Base-by-base conservation (phyloP, 73 alveolate species). In the Effrenium voratum region DNA sequence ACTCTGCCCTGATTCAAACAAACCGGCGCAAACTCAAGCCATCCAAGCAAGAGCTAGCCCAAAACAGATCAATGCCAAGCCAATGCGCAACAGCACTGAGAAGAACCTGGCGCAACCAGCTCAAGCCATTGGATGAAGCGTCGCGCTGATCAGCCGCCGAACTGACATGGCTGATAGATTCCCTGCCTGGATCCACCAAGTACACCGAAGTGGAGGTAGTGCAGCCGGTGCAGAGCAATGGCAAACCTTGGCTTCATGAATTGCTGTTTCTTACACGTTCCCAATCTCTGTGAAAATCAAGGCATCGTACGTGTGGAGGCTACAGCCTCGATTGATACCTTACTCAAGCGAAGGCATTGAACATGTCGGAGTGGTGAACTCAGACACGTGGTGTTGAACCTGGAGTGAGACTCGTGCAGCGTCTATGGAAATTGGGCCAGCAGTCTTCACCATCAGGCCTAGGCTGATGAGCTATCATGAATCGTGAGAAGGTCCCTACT, bases 211-310 rank as follows among this genome's bases (percentile, higher is more conserved):
- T 75, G 38, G 85, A 8, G 57, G 12, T 34, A 36, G 85, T 75
- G 26, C 85, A 75, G 15, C 85, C 85, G 85, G 38, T 75, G 85
- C 85, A 75, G 43, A 75, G 38, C 2, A 75, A 41, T 57, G 85
- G 85, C 85, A 75, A 50, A 75, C 85, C 85, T 75, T 38, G 85
- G 85, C n/a, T n/a, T n/a, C n/a, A n/a, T n/a, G n/a, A 41, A 36
- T 16, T 22, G 40, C 46, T 60, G 34, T 4, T 60, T 34, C 36
- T 19, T 0, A 72, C 36, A 19, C 5, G 15, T 60, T 3, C 34
- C 44, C 32, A 72, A 13, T 16, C 5, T 72, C 47, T 19, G 26
- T 34, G 8, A 72, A 5, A 28, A 72, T 6, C 24, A 72, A 10
- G 1, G 26, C 10, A 47, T 28, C 1, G 30, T 34, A 0, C 40